Percentiles rank a stretch among this genome's conserved stretches.
Conservation (phyloP, 1,139 yeast species). For the Kluyveromyces sp. region DNA sequence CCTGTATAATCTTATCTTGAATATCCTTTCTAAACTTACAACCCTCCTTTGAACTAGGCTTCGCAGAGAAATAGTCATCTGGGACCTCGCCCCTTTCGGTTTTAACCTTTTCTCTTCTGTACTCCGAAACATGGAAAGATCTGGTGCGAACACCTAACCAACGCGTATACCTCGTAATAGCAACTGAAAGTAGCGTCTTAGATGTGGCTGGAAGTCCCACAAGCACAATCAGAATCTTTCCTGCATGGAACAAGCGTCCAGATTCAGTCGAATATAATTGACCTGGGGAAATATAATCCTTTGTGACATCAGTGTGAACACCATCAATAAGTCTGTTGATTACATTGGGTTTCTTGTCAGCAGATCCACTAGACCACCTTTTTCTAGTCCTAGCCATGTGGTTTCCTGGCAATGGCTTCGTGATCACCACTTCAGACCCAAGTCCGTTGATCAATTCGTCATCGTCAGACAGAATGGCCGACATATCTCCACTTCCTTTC, state of each 20-base stretch:
- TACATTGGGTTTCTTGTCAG: constrained; percentile 8
- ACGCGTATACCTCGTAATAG: constrained; percentile 80
- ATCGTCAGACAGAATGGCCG: constrained; percentile 29
- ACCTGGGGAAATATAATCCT: constrained; percentile 54
- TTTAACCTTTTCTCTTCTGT: constrained; percentile 52
- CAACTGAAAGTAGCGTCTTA: constrained; percentile 86
- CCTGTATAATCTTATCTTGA: constrained; percentile 57
- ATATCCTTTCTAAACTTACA: constrained; percentile 50
- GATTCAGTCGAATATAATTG: constrained; percentile 87
- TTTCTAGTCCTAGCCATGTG: constrained; percentile 43
- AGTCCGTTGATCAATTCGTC: constrained; percentile 21
- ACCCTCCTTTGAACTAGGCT: constrained; percentile 49
- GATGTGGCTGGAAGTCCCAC: constrained; percentile 97
- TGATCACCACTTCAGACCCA: constrained; percentile 27
- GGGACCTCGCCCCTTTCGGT: constrained; percentile 46
- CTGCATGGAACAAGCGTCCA: constrained; percentile 90
- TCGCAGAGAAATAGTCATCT: constrained; percentile 62
- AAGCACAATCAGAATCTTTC: constrained; percentile 79
- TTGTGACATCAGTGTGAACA: constrained; percentile 30
- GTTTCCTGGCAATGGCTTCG: constrained; percentile 33
- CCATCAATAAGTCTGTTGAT: constrained; percentile 21
- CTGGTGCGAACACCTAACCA: constrained; percentile 95
- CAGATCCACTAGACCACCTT: constrained; percentile 35
- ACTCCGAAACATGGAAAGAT: constrained; percentile 88
- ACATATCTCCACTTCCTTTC: constrained; percentile 16